Conservation (phyloP, 1,284 basidiomycete species). For the Trichosporon sp. region DNA sequence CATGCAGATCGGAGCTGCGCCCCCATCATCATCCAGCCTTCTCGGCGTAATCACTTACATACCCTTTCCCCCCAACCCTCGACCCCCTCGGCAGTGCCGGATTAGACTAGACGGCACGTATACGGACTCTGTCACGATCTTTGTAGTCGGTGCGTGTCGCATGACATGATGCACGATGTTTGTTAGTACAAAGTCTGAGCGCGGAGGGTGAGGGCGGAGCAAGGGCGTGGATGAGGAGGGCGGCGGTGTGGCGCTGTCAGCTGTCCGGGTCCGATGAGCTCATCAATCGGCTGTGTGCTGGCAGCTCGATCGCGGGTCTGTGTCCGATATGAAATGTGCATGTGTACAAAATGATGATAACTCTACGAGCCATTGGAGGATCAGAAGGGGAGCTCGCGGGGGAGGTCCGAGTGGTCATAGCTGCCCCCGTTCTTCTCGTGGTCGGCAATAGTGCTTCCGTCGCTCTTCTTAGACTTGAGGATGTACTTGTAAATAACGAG, state of each 20-base stretch:
- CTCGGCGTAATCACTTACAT: neutral
- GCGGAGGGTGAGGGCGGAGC: neutral
- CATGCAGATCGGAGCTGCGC: neutral
- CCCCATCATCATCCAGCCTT: neutral
- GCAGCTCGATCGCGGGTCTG: too few relatives aligned
- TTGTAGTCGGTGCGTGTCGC: slow-evolving; percentile 14
- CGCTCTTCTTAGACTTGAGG: slow-evolving; percentile 69
- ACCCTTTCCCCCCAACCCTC: neutral
- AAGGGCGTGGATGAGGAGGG: too few relatives aligned
- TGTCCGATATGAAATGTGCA: slow-evolving; percentile 20
- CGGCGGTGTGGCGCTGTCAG: neutral
- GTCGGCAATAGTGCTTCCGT: slow-evolving; percentile 69
- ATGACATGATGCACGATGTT: slow-evolving; percentile 9
- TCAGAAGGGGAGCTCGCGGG: slow-evolving; percentile 47
- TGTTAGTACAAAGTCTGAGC: neutral
- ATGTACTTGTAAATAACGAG: slow-evolving; percentile 94
- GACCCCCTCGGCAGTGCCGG: slow-evolving; percentile 1
- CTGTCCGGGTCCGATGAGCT: neutral
- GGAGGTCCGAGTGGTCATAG: slow-evolving; percentile 68
- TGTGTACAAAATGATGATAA: slow-evolving; percentile 18
- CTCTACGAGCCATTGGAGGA: neutral
- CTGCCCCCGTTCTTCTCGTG: slow-evolving; percentile 64
- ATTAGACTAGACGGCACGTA: slow-evolving; percentile 15
- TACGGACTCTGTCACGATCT: slow-evolving; percentile 17
- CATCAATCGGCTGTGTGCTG: too few relatives aligned